phyloP scores from a whole-genome alignment of 2,329 filamentous ascomycete genomes.

The Hymenoscyphus fructigenus region DNA sequence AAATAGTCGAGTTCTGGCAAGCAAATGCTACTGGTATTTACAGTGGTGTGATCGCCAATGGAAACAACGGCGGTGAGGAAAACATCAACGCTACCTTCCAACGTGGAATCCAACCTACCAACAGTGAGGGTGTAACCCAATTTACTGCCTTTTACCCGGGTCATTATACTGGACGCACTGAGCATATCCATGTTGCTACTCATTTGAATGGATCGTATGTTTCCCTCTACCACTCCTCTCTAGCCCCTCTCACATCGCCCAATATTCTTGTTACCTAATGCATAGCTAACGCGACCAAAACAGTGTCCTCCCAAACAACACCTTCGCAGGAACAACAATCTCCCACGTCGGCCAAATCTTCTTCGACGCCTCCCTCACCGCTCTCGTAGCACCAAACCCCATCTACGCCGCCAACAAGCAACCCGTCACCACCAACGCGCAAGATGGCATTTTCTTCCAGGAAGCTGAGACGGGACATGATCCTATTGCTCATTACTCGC shows the following conservation, averaged over 20 bases:
- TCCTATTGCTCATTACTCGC: constrained; percentile 48
- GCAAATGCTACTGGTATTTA: constrained; percentile 43
- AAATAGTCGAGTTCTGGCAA: constrained; percentile 38
- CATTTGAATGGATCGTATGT: constrained; percentile 38
- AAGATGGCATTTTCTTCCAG: constrained; percentile 47
- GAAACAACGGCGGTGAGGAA: constrained; percentile 38
- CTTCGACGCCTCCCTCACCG: constrained; percentile 59
- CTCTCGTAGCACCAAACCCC: constrained; percentile 46
- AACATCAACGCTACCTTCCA: constrained; percentile 42
- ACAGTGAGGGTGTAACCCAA: constrained; percentile 42
- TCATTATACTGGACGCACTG: constrained; percentile 44
- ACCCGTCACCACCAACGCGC: constrained; percentile 39
- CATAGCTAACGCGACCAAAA: no score
- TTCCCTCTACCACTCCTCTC: no score
- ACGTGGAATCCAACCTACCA: constrained; percentile 43
- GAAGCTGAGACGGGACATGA: constrained; percentile 37
- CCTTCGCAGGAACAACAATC: constrained; percentile 49
- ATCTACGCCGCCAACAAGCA: constrained; percentile 50
- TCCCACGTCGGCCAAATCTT: constrained; percentile 64
- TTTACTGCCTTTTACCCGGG: constrained; percentile 44
- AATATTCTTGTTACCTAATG: no score
- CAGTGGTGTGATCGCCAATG: constrained; percentile 47
- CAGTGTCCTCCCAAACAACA: constrained; percentile 41
- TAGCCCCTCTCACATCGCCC: no score
- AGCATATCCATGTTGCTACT: constrained; percentile 49